phyloP scores from a whole-genome alignment of 129 eudicot genomes.

The Flaveria brownii region DNA sequence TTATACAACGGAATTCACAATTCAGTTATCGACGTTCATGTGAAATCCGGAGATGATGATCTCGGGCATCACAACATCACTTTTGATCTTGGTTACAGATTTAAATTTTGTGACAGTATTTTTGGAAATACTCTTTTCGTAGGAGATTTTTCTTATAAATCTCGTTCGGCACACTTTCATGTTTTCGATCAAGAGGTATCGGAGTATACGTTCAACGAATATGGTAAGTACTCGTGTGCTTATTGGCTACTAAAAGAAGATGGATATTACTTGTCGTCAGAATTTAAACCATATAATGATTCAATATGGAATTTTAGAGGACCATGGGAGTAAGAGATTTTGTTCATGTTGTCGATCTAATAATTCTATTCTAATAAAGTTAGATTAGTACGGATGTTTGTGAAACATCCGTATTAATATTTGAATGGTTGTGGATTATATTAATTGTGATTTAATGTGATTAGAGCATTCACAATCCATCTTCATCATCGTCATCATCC shows the following conservation, averaged over 20 bases:
- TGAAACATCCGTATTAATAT: too few relatives aligned
- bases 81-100: background rate
- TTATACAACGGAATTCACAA: background rate
- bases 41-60: slow-evolving; percentile 11
- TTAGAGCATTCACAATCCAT: too few relatives aligned
- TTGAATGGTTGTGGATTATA: too few relatives aligned
- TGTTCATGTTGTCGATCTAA: background rate
- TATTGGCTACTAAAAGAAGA: slow-evolving; percentile 25
- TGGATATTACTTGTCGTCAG: slow-evolving; percentile 19
- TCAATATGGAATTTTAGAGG: slow-evolving; percentile 1
- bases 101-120: slow-evolving; percentile 1
- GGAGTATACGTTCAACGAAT: too few relatives aligned
- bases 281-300: background rate
- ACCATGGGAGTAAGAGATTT: background rate
- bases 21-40: background rate
- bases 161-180: background rate
- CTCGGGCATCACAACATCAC: slow-evolving; percentile 15
- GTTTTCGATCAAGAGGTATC: background rate
- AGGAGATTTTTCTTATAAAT: background rate
- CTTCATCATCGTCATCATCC: too few relatives aligned
- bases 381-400: background rate
- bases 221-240: background rate
- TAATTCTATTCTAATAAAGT: background rate
- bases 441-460: too few relatives aligned
- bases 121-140: background rate